Evolutionary conservation across 2,329 filamentous ascomycete genomes (phyloP), one percentile per base, ranked within the genome.

Genomic region (Beauveria caledonica): DNA sequence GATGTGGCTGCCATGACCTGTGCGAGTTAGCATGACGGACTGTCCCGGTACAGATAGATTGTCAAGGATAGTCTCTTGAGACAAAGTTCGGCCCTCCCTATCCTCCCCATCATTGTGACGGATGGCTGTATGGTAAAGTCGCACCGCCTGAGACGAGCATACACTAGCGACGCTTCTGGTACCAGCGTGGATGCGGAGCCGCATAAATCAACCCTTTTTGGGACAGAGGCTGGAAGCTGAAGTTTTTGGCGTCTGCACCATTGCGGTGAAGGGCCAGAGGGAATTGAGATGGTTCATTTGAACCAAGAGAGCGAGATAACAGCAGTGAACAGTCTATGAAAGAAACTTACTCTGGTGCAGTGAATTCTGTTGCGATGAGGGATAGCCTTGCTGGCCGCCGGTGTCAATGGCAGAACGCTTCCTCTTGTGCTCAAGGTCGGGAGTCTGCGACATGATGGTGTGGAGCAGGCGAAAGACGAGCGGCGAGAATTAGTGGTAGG

Each of bases 1-100:
- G 68, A 85, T 82, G 53, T 76, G 74, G 23, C 67, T 66, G 45
- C 63, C 53, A 25, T 62, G 56, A 11, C 42, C 60, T 62, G 27
- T 6, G 23, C 17, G 3, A 25, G 33, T 45, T 44, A 53, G 50
- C 27, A 60, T 40, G 5, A 15, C 25, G 10, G 7, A 13, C 17
- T 21, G 5, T 19, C 17, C 17, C 9, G 23, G n/a, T 23, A 48
- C 23, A 15, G 29, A 25, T 19, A n/a, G 39, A n/a, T 6, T 45
- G 11, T 19, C 45, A 33, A 17, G 51, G 10, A 15, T 15, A 21
- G 8, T 23, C 17, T 36, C 33, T 36, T 36, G 11, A 36, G 33
- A 36, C 33, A 36, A 36, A 36, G 11, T 10, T 15, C 8, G 9
- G 27, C 13, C n/a, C 8, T 39, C 48, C 15, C 13, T 27, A 17